A percentile compares a stretch with the other conserved stretches of the same genome.
These are phyloP conservation scores for Lasiodiplodia gonubiensis DNA, from an alignment of 2,329 filamentous ascomycete genomes.

Conservation along the genomic window DNA sequence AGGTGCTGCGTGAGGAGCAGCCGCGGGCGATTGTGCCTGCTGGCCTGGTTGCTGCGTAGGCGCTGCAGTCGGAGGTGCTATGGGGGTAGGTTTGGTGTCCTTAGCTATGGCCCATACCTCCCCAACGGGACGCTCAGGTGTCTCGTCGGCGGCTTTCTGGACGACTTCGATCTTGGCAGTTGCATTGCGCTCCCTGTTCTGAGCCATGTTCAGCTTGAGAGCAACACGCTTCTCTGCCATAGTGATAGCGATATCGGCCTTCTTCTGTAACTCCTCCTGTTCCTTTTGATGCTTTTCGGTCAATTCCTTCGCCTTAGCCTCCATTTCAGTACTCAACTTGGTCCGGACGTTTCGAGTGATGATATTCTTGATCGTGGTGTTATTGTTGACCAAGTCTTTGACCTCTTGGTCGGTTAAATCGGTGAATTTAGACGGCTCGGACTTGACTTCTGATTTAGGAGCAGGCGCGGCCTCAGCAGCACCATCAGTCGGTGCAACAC, in stretches of 20 bases:
- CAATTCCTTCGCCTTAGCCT: slow-evolving; percentile 42
- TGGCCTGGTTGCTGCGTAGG: slow-evolving; percentile 24
- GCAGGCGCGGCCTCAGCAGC: slow-evolving; percentile 30
- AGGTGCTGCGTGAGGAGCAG: not conserved
- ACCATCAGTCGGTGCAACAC: slow-evolving; percentile 11
- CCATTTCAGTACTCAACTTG: slow-evolving; percentile 49
- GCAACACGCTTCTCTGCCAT: slow-evolving; percentile 77
- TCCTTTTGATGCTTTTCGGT: slow-evolving; percentile 33
- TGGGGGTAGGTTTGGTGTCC: slow-evolving; percentile 57
- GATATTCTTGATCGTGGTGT: slow-evolving; percentile 56
- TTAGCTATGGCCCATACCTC: slow-evolving; percentile 89
- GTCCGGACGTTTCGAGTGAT: slow-evolving; percentile 64
- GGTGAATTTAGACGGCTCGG: slow-evolving; percentile 35
- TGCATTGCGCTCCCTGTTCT: slow-evolving; percentile 68
- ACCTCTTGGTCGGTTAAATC: slow-evolving; percentile 57
- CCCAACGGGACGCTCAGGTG: slow-evolving; percentile 78
- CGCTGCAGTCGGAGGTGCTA: slow-evolving; percentile 20
- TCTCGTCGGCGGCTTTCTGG: slow-evolving; percentile 80
- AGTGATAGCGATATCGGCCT: slow-evolving; percentile 60
- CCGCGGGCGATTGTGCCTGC: not conserved
- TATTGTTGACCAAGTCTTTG: slow-evolving; percentile 56
- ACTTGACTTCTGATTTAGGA: slow-evolving; percentile 40
- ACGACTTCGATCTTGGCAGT: slow-evolving; percentile 79
- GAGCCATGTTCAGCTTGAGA: slow-evolving; percentile 77
- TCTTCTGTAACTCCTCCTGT: slow-evolving; percentile 45